Conservation (phyloP, 345 rosid genomes). For the Pistacia vera region DNA sequence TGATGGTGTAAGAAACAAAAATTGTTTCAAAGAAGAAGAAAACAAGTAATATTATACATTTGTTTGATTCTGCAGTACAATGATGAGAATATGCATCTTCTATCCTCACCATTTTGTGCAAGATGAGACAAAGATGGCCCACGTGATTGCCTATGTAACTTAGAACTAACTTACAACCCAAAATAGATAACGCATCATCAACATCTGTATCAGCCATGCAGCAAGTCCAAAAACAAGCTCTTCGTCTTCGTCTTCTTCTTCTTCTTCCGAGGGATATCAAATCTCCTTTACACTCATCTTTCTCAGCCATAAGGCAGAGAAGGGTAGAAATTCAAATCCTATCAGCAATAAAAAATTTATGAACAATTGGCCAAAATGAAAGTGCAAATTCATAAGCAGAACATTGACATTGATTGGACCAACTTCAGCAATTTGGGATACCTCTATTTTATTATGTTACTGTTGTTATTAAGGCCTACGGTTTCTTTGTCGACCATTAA, state of each 20-base stretch:
- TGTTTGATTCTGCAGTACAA: too few species aligned
- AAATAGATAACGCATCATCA: neutral
- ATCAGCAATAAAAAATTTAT: neutral
- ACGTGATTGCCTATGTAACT: neutral
- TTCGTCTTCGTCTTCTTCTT: neutral
- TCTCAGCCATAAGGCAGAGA: neutral
- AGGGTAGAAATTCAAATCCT: neutral
- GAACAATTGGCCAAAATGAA: neutral
- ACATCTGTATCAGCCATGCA: neutral
- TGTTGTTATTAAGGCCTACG: neutral
- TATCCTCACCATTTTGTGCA: neutral
- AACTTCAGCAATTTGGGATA: neutral
- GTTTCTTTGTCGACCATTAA: conserved; percentile 29
- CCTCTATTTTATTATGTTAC: neutral
- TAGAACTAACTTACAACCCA: neutral
- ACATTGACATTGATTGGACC: neutral
- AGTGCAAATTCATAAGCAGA: neutral
- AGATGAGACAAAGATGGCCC: neutral
- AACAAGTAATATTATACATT: too few species aligned
- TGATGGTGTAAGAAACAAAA: too few species aligned
- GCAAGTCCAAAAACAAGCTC: too few species aligned
- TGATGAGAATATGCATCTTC: neutral
- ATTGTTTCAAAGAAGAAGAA: too few species aligned
- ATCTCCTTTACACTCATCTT: neutral
- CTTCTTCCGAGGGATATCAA: neutral